Evolutionary conservation across 2,329 filamentous ascomycete genomes (phyloP).

Genomic region (Alternaria burnsii): DNA sequence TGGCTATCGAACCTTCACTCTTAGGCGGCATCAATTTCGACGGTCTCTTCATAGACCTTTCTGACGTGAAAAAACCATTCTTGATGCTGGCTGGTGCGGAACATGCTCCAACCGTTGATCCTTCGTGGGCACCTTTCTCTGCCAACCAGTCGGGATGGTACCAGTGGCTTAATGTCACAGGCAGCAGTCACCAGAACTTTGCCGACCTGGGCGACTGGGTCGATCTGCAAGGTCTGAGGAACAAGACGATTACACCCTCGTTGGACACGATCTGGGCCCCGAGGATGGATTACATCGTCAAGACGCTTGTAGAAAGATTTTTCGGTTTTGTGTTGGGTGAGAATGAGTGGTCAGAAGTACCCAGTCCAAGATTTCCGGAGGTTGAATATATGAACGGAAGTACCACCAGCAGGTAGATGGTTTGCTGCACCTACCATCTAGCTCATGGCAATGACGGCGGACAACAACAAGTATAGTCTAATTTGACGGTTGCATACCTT

Average conservation of each 20-base stretch:
- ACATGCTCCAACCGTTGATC: constrained; percentile 25
- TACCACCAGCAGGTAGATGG: background rate
- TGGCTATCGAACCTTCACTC: background rate
- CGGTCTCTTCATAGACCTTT: constrained; percentile 20
- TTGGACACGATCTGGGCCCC: constrained; percentile 26
- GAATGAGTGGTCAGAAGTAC: constrained; percentile 8
- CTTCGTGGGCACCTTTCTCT: constrained; percentile 30
- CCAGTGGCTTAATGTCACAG: constrained; percentile 28
- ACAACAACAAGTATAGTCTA: too few relatives aligned
- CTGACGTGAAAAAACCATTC: constrained; percentile 29
- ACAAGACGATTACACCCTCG: constrained; percentile 18
- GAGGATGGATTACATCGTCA: constrained; percentile 30
- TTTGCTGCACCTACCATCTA: background rate
- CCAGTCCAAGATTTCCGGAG: background rate
- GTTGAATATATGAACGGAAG: background rate
- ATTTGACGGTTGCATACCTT: too few relatives aligned
- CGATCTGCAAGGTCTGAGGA: constrained; percentile 29
- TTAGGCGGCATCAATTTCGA: constrained; percentile 12
- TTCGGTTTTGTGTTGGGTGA: constrained; percentile 24
- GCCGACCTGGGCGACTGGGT: constrained; percentile 35
- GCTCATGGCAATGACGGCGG: too few relatives aligned
- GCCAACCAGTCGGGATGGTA: constrained; percentile 33
- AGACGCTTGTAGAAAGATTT: constrained; percentile 20
- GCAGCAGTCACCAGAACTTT: constrained; percentile 31
- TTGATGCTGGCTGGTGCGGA: constrained; percentile 27